Evolutionary conservation across 495 filamentous ascomycete species (phyloP).

Genomic region (Pseudevernia furfuracea): DNA sequence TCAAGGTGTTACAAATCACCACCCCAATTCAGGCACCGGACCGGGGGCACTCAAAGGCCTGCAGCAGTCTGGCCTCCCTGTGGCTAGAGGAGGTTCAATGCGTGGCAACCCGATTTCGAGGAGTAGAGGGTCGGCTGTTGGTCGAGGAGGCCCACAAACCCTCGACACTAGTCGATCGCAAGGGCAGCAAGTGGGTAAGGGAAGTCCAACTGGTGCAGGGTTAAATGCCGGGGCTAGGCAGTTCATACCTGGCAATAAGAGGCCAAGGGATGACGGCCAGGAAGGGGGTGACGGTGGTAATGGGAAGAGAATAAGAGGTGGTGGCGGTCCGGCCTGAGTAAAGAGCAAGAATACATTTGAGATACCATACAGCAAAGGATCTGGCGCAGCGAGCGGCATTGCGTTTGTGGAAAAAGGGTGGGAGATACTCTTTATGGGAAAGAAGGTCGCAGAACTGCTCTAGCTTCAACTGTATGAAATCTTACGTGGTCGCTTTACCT

Average conservation of each 20-base stretch:
- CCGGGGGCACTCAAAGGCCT: slow-evolving; percentile 36
- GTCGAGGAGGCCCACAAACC: slow-evolving; percentile 41
- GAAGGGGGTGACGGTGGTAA: slow-evolving; percentile 39
- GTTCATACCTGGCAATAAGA: slow-evolving; percentile 62
- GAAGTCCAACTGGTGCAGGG: slow-evolving; percentile 20
- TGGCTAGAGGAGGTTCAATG: slow-evolving; percentile 37
- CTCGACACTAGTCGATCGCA: slow-evolving; percentile 30
- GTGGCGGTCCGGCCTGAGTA: slow-evolving; percentile 36
- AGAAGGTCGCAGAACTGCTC: neutral
- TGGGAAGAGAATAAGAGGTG: slow-evolving; percentile 49
- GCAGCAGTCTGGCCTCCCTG: slow-evolving; percentile 43
- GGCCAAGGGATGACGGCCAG: slow-evolving; percentile 54
- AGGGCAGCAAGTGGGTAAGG: slow-evolving; percentile 23
- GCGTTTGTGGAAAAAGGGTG: neutral
- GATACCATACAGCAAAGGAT: neutral
- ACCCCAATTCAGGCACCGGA: slow-evolving; percentile 32
- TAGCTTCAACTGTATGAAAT: neutral
- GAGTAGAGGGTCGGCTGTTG: slow-evolving; percentile 36
- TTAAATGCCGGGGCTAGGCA: slow-evolving; percentile 50
- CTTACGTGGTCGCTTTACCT: neutral
- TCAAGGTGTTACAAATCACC: slow-evolving; percentile 33
- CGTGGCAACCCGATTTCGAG: slow-evolving; percentile 34
- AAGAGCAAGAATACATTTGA: neutral
- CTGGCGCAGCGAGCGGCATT: neutral
- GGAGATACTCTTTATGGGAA: neutral